Conservation (phyloP, 768 basidiomycete genomes). For the Leccinum imitatum region DNA sequence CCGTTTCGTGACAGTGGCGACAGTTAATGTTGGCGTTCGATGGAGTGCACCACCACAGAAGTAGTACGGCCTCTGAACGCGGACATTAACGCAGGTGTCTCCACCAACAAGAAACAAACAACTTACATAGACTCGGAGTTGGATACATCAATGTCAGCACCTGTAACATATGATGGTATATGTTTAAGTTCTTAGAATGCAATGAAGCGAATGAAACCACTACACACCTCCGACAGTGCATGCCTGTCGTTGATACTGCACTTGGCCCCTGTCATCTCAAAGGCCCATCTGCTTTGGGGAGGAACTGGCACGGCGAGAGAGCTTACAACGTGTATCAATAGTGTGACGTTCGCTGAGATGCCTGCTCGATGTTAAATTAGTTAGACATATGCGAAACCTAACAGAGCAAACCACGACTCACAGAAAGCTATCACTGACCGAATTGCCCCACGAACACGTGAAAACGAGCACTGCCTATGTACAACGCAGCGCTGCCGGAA, state of each 20-base stretch:
- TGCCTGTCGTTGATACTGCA: slow-evolving; percentile 79
- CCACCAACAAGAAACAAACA: slow-evolving; percentile 13
- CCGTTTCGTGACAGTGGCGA: slow-evolving; percentile 13
- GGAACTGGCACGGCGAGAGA: slow-evolving; percentile 41
- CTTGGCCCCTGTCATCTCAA: slow-evolving; percentile 70
- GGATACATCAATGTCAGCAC: slow-evolving; percentile 73
- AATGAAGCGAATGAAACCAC: slow-evolving; percentile 2
- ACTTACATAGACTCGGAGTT: slow-evolving; percentile 58
- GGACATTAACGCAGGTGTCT: slow-evolving; percentile 20
- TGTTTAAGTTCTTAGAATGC: background rate
- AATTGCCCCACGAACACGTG: slow-evolving; percentile 58
- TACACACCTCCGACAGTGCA: slow-evolving; percentile 77
- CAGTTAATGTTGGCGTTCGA: slow-evolving; percentile 11
- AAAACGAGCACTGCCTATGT: slow-evolving; percentile 15
- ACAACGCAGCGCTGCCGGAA: slow-evolving; percentile 11
- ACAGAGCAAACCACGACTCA: slow-evolving; percentile 5
- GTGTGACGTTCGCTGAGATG: slow-evolving; percentile 76
- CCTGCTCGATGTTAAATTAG: slow-evolving; percentile 65
- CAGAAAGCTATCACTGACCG: slow-evolving; percentile 52
- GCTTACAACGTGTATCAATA: slow-evolving; percentile 41
- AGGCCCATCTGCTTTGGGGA: slow-evolving; percentile 72
- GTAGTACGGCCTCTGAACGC: slow-evolving; percentile 48
- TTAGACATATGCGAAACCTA: background rate
- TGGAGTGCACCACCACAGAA: slow-evolving; percentile 54
- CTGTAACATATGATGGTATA: slow-evolving; percentile 33